Evolutionary conservation across 2,329 filamentous ascomycete genomes (phyloP), one percentile per base, ranked within the genome.

Genomic region (Cercospora berteroae): DNA sequence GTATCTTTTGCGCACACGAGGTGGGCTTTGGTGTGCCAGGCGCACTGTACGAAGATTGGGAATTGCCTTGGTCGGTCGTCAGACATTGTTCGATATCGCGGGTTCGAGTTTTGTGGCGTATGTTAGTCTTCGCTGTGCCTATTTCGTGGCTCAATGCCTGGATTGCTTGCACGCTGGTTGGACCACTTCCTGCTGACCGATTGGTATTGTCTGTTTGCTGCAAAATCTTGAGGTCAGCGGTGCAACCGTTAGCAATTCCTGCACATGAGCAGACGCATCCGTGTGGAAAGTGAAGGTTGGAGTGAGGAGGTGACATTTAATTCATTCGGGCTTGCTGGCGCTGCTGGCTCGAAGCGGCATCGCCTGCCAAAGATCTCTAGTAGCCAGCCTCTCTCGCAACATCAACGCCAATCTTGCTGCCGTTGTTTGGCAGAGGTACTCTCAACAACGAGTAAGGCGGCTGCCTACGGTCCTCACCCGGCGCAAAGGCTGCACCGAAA

Each of bases 381-480:
- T 63, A 33, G 4, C 60, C 60, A 12, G 60, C 60, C 44, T 52
- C 20, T 50, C 27, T 63, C 29, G 31, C 25, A 25, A 29, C 65
- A 16, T 44, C 31, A 16, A 67, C 23, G n/a, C 65, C 67, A 60
- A 65, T 65, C 69, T 83, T 82, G 4, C 78, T 83, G 2, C 78
- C 82, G 63, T 80, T 79, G 7, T 78, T 76, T 1, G 80, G 80
- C 67, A 83, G 69, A 71, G 77, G 76, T 27, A 77, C 80, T 29
- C 81, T 75, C 63, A 79, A 82, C 33, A 83, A 70, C 20, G 77
- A 77, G 73, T 81, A 84, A 5, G 82, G 82, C 69, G 78, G 79
- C 60, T 78, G 74, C 50, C 81, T 75, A 57, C 79, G 71, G 65
- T 84, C 82, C 5, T 76, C 80, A 0, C 82, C 82, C 0, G 80